Conservation (phyloP, 108 stramenopile genomes). For the Cyclotella baltica region DNA sequence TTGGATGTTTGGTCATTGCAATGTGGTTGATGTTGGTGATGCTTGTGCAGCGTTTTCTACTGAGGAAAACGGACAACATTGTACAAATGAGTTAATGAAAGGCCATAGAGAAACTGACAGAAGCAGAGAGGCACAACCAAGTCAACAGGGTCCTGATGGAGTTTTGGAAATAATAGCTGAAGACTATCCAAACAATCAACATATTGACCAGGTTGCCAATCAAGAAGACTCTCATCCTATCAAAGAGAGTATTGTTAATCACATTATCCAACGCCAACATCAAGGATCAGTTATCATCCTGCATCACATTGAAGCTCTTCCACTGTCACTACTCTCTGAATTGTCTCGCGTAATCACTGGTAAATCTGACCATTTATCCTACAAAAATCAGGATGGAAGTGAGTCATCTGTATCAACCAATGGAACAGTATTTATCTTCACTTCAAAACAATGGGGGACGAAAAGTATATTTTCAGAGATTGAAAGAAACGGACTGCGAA, state of each 20-base stretch:
- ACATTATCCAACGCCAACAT: constrained; percentile 33
- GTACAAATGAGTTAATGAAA: not conserved
- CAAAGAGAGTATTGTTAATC: constrained; percentile 37
- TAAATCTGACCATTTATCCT: constrained; percentile 26
- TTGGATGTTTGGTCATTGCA: constrained; percentile 41
- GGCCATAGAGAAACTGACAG: not conserved
- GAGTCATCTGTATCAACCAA: constrained; percentile 30
- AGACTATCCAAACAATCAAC: not conserved
- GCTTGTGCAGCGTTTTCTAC: not conserved
- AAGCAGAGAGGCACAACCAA: not conserved
- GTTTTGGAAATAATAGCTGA: constrained; percentile 27
- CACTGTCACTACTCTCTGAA: constrained; percentile 23
- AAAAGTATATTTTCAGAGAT: constrained; percentile 41
- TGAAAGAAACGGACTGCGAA: constrained; percentile 32
- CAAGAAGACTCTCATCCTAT: not conserved
- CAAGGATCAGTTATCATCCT: constrained; percentile 43
- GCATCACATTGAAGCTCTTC: constrained; percentile 43
- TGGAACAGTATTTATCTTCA: constrained; percentile 49
- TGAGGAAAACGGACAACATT: not conserved
- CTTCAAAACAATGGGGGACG: constrained; percentile 52
- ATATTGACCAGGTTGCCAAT: not conserved
- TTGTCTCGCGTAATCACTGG: constrained; percentile 29
- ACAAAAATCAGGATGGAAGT: constrained; percentile 5
- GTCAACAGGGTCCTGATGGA: not conserved
- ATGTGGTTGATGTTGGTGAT: not conserved